These are phyloP conservation scores for Hyphodiscus sp. DNA, from an alignment of 2,329 filamentous ascomycete species.

Conservation along the genomic window DNA sequence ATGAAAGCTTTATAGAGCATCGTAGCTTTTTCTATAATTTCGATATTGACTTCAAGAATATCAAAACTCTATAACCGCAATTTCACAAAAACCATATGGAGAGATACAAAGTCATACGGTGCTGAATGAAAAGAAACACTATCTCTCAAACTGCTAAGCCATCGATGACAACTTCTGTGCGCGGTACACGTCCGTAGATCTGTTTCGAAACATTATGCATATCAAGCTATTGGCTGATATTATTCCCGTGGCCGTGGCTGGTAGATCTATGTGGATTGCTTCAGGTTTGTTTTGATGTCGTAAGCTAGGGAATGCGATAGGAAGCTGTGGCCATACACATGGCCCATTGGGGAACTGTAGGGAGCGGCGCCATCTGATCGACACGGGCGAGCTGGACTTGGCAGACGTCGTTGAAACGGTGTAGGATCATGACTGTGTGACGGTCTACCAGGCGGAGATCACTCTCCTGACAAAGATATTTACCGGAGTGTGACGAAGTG, in stretches of 20 bases:
- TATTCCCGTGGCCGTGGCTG: too few species aligned
- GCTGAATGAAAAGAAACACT: neutral
- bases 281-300: too few species aligned
- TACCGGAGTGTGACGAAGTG: constrained; percentile 10
- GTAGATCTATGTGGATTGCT: too few species aligned
- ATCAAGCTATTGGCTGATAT: too few species aligned
- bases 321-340: neutral
- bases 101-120: too few species aligned
- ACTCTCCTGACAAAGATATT: constrained; percentile 1
- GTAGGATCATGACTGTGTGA: constrained; percentile 12
- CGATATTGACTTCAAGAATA: too few species aligned
- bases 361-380: neutral
- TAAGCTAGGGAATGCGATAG: too few species aligned
- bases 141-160: constrained; percentile 14
- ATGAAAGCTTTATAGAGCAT: constrained; percentile 20
- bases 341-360: neutral
- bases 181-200: neutral
- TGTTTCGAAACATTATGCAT: constrained; percentile 20
- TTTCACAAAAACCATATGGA: neutral
- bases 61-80: neutral
- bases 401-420: constrained; percentile 10
- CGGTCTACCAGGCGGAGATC: neutral
- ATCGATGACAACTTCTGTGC: constrained; percentile 9
- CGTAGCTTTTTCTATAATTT: constrained; percentile 1
- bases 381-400: neutral